Evolutionary conservation across 1,139 yeast species (phyloP).

Genomic region (Debaryomyces fabryi): DNA sequence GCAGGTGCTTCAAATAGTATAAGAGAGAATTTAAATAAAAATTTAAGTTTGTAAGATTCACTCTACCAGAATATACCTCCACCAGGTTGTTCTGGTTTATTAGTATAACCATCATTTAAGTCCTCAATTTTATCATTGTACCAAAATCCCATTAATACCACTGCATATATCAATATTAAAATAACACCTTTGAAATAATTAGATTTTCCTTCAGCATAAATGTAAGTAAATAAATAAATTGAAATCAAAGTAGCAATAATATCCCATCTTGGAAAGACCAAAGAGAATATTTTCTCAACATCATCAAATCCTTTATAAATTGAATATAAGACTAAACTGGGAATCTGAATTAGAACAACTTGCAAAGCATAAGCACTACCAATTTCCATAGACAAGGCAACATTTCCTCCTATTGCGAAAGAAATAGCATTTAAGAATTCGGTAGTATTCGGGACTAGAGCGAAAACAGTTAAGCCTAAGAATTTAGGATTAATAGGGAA

Average conservation of each 20-base stretch:
- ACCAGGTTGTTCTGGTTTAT: background rate
- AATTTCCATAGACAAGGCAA: slow-evolving; percentile 94
- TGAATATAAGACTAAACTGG: slow-evolving; percentile 82
- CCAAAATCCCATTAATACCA: slow-evolving; percentile 81
- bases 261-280: slow-evolving; percentile 96
- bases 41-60: background rate
- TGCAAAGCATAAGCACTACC: slow-evolving; percentile 98
- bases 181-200: slow-evolving; percentile 96
- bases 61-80: background rate
- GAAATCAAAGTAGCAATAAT: slow-evolving; percentile 83
- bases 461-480: slow-evolving; percentile 91
- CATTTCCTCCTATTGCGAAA: slow-evolving; percentile 94
- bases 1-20: background rate
- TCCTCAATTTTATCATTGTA: slow-evolving; percentile 51
- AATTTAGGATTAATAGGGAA: slow-evolving; percentile 86
- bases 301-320: slow-evolving; percentile 44
- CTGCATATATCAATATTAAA: slow-evolving; percentile 74
- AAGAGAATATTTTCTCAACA: slow-evolving; percentile 65
- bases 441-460: slow-evolving; percentile 94
- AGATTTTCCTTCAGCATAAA: slow-evolving; percentile 95
- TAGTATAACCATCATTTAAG: slow-evolving; percentile 35
- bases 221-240: slow-evolving; percentile 86
- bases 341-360: slow-evolving; percentile 93
- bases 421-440: slow-evolving; percentile 97
- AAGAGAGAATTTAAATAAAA: too few species aligned